These are phyloP conservation scores for Madurella fahalii DNA, from an alignment of 2,329 filamentous ascomycete species.

Conservation along the genomic window DNA sequence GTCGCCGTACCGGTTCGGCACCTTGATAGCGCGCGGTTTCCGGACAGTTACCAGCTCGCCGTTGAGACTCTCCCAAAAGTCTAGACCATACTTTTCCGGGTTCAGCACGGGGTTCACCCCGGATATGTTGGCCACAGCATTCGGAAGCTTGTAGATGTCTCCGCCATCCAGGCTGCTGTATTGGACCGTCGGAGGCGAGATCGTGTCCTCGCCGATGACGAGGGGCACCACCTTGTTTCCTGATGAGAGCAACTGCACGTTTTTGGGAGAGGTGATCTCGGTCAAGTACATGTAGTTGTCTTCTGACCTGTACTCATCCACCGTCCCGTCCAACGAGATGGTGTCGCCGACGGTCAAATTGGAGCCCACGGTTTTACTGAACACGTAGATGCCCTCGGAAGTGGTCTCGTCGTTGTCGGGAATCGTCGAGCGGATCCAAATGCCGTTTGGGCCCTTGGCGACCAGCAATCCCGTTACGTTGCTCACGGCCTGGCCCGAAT, in stretches of 20 bases:
- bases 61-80: slow-evolving; percentile 68
- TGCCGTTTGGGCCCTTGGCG: slow-evolving; percentile 56
- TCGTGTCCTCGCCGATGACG: slow-evolving; percentile 55
- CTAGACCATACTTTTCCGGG: slow-evolving; percentile 60
- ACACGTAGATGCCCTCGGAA: slow-evolving; percentile 65
- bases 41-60: slow-evolving; percentile 65
- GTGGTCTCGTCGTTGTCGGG: slow-evolving; percentile 53
- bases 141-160: slow-evolving; percentile 61
- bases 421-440: slow-evolving; percentile 60
- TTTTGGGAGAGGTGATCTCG: slow-evolving; percentile 54
- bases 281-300: slow-evolving; percentile 59
- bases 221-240: slow-evolving; percentile 53
- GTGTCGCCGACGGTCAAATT: slow-evolving; percentile 59
- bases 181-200: slow-evolving; percentile 56
- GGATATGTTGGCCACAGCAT: slow-evolving; percentile 56
- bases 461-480: slow-evolving; percentile 62
- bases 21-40: slow-evolving; percentile 52
- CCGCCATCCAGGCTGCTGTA: slow-evolving; percentile 61
- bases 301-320: slow-evolving; percentile 54
- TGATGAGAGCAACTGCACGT: slow-evolving; percentile 50
- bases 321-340: slow-evolving; percentile 55
- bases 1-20: slow-evolving; percentile 62
- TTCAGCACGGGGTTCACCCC: slow-evolving; percentile 56
- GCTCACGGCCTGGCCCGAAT: slow-evolving; percentile 51
- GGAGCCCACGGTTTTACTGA: slow-evolving; percentile 45